These are phyloP conservation scores for Geosmithia putterillii DNA, from an alignment of 2,329 filamentous ascomycete species.

Conservation along the genomic window DNA sequence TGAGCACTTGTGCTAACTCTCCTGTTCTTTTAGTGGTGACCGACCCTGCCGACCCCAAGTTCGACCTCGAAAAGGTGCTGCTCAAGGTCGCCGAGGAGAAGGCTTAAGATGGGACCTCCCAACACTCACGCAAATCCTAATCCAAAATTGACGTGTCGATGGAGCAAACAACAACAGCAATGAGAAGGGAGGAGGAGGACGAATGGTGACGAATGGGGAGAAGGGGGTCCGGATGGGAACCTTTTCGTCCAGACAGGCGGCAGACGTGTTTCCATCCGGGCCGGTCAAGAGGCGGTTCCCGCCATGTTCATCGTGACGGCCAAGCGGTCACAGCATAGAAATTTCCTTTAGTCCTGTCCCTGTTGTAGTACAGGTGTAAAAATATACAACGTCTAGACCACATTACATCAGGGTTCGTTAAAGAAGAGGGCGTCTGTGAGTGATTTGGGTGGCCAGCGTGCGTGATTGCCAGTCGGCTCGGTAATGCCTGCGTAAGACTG, in stretches of 20 bases:
- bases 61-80: conserved; percentile 83
- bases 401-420: not conserved
- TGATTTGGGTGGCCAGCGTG: not conserved
- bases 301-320: conserved; percentile 26
- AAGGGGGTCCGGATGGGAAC: not conserved
- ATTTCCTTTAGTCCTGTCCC: conserved; percentile 30
- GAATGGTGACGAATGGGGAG: not conserved
- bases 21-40: conserved; percentile 14
- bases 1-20: not conserved
- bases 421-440: not conserved
- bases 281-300: conserved; percentile 7
- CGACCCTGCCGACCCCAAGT: conserved; percentile 76
- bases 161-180: too few relatives aligned
- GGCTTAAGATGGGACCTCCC: conserved; percentile 22
- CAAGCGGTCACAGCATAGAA: conserved; percentile 35
- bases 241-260: not conserved
- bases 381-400: conserved; percentile 39
- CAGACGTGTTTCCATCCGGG: not conserved
- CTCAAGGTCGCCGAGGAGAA: conserved; percentile 45
- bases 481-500: too few relatives aligned
- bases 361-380: conserved; percentile 37
- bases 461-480: not conserved
- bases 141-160: not conserved
- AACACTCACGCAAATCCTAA: not conserved
- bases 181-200: not conserved